Conservation (phyloP, 1,284 basidiomycete species). For the Hymenochaete sp. region DNA sequence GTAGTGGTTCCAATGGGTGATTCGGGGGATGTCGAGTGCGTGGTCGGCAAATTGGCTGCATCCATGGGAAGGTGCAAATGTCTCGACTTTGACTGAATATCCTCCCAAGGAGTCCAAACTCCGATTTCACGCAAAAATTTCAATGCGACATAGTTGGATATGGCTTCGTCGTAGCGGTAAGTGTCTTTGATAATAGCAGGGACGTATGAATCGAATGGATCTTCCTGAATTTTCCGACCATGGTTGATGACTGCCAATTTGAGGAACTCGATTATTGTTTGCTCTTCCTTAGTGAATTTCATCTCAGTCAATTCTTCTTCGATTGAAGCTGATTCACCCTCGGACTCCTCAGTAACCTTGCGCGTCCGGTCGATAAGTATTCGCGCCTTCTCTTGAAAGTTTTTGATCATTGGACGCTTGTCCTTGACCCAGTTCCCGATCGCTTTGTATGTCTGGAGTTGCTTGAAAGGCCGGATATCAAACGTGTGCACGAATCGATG, state of each 20-base stretch:
- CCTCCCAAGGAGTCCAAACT: slow-evolving; percentile 67
- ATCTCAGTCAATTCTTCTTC: slow-evolving; percentile 17
- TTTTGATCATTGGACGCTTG: slow-evolving; percentile 35
- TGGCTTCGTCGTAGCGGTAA: slow-evolving; percentile 27
- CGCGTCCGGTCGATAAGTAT: slow-evolving; percentile 33
- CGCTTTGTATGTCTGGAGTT: slow-evolving; percentile 47
- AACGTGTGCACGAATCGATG: slow-evolving; percentile 58
- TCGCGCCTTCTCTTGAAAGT: slow-evolving; percentile 54
- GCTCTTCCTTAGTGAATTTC: slow-evolving; percentile 39
- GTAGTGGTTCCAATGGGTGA: background rate
- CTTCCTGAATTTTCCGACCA: slow-evolving; percentile 49
- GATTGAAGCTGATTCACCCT: slow-evolving; percentile 27
- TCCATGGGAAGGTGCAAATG: slow-evolving; percentile 20
- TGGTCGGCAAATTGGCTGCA: too few species aligned
- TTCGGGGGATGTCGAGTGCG: background rate
- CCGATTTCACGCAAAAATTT: slow-evolving; percentile 60
- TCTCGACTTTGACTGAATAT: slow-evolving; percentile 32
- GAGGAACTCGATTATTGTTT: slow-evolving; percentile 59
- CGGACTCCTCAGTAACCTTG: slow-evolving; percentile 24
- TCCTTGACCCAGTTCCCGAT: slow-evolving; percentile 47
- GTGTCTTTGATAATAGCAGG: slow-evolving; percentile 58
- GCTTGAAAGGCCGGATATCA: slow-evolving; percentile 56
- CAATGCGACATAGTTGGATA: slow-evolving; percentile 33
- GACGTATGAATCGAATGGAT: slow-evolving; percentile 50
- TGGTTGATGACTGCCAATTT: slow-evolving; percentile 52